Base-by-base conservation (phyloP, 2,329 filamentous ascomycete species). In the Penicillium nordicum region DNA sequence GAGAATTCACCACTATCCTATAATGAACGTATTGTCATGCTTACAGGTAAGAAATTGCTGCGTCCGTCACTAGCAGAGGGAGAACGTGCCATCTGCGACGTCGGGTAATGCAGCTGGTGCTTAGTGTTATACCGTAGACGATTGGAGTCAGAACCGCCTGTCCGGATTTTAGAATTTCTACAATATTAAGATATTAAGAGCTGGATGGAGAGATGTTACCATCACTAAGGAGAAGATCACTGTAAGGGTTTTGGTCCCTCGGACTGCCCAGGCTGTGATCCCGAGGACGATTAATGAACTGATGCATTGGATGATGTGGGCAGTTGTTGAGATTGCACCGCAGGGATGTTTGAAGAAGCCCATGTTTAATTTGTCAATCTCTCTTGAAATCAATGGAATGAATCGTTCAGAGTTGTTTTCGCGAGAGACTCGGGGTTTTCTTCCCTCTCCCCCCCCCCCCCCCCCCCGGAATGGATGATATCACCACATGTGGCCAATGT, bases 241-340 rank as follows among this genome's bases (percentile, higher is more conserved):
- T 1, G 62, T 60, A 3, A 65, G 52, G 10, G 62, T 57, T 30
- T 65, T 64, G 7, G 57, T 55, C 2, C 56, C 47, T 5, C 40
- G 38, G 30, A 47, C 60, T 45, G 63, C 62, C 63, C 63, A 65
- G 32, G 55, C 63, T 41, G 55, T 63, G 47, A 65, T 63, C 21
- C 58, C 63, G 10, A 65, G 48, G 4, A 65, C 58, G 34, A 65
- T 45, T 2, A 65, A 42, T 25, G 63, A 56, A 41, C 62, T 64
- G 29, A 57, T 21, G 9, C 51, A 54, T 38, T 58, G 45, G 7
- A 63, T 16, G 10, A 50, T 30, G n/a, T 57, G 60, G 46, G 57
- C 56, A 27, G 59, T 42, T 7, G 44, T 55, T 21, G 55, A 55
- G 14, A 60, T 23, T 14, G 38, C 25, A 3, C 61, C 57, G 25